Conservation (phyloP, 306 rosid genomes). For the Cicer chorassanicum region DNA sequence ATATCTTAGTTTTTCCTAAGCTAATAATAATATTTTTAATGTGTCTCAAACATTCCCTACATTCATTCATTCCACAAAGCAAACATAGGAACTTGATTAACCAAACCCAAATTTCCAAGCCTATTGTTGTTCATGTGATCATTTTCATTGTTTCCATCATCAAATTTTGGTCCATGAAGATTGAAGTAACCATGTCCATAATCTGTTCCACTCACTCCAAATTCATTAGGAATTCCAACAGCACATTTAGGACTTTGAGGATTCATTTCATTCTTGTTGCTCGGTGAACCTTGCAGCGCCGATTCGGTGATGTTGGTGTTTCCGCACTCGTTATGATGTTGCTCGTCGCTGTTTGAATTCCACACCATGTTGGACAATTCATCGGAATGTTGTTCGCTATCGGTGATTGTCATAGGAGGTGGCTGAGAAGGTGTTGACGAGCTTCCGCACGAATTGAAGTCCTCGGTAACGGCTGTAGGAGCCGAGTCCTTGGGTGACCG, state of each 20-base stretch:
- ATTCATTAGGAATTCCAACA: constrained; percentile 47
- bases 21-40: constrained; percentile 31
- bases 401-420: constrained; percentile 57
- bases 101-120: constrained; percentile 64
- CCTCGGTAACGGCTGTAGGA: constrained; percentile 39
- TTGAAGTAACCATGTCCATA: constrained; percentile 69
- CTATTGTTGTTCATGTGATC: constrained; percentile 52
- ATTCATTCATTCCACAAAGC: constrained; percentile 78
- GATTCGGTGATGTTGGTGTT: constrained; percentile 35
- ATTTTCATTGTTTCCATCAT: constrained; percentile 59
- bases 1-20: constrained; percentile 41
- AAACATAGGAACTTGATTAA: constrained; percentile 80
- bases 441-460: constrained; percentile 52
- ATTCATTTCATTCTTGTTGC: constrained; percentile 46
- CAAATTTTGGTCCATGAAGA: constrained; percentile 62
- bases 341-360: constrained; percentile 51
- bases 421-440: constrained; percentile 59
- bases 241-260: constrained; percentile 59
- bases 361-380: constrained; percentile 77
- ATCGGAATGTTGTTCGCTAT: constrained; percentile 53
- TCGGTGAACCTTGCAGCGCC: constrained; percentile 40
- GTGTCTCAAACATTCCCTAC: background rate
- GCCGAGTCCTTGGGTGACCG: constrained; percentile 60
- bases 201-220: constrained; percentile 60
- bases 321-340: constrained; percentile 44